These are phyloP conservation scores for Phylloporus rhodoxanthus DNA, from an alignment of 768 basidiomycete species.

Conservation along the genomic window DNA sequence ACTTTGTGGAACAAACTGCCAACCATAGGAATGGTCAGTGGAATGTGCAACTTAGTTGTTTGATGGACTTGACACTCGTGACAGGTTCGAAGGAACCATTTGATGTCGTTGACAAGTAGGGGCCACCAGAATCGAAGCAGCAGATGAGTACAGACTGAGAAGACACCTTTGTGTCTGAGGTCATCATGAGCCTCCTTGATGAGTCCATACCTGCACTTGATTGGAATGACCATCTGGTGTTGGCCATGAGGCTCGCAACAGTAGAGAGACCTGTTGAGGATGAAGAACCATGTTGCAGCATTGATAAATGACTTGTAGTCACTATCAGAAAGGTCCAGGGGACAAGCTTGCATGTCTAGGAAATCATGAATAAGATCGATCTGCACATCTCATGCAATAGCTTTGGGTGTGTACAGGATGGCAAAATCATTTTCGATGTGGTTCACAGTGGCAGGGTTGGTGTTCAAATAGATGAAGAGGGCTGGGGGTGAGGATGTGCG, in stretches of 20 bases:
- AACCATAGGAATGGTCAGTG: background rate
- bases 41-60: background rate
- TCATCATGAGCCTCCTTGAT: background rate
- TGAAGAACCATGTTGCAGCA: background rate
- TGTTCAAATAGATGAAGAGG: no score
- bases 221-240: background rate
- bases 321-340: no score
- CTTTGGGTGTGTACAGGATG: no score
- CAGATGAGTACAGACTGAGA: background rate
- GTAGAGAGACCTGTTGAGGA: background rate
- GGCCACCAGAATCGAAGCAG: conserved; percentile 1
- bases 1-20: no score
- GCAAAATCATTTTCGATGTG: no score
- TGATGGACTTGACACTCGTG: background rate
- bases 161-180: no score
- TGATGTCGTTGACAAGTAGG: background rate
- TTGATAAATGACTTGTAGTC: no score
- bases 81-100: background rate
- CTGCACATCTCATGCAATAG: no score
- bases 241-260: background rate
- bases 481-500: no score
- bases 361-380: no score
- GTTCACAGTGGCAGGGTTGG: no score
- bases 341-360: no score
- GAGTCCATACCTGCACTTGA: background rate